Base-by-base conservation (phyloP, 768 basidiomycete species). In the Leccinellum albellum region DNA sequence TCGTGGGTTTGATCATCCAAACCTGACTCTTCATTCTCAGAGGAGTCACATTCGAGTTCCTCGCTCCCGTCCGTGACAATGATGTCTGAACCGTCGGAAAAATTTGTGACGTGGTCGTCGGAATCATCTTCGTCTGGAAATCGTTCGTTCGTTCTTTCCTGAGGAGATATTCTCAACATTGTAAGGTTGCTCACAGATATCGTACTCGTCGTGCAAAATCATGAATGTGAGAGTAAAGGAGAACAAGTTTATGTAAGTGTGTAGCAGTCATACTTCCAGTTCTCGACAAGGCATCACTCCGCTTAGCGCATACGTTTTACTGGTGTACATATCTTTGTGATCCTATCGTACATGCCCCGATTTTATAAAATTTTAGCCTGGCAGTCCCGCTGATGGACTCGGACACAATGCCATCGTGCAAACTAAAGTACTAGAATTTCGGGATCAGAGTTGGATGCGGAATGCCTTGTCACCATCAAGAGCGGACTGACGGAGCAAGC, bases 141-240 rank as follows among this genome's bases (percentile, higher is more conserved):
- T 3, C 15, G 51, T 51, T 63, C 26, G 44, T 26, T 66, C 76
- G 60, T 57, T 79, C 82, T 79, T 82, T 61, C 87, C 86, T 42
- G 12, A 20, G 20, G 4, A 42, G 10, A 42, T 64, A 86, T 83
- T 0, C 82, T 86, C 83, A 40, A 84, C 72, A 20, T 46, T 5
- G 67, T 70, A 8, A 59, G 23, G 46, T 42, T 40, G 55, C 66
- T 66, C 50, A 66, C 67, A 64, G 23, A 32, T 37, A 28, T 66
- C 55, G 26, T 66, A 40, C 7, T 55, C 53, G 47, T 63, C 55
- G 10, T 55, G 53, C 58, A 60, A 66, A 14, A n/a, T 56, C 46
- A 46, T 56, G 45, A 31, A 48, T 17, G 55, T 33, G 44, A 56
- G 53, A 55, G 21, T 14, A 31, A 13, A 14, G 28, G n/a, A 6